Evolutionary conservation across 2,329 filamentous ascomycete genomes (phyloP).

Genomic region (Macrophomina pseudophaseolina): DNA sequence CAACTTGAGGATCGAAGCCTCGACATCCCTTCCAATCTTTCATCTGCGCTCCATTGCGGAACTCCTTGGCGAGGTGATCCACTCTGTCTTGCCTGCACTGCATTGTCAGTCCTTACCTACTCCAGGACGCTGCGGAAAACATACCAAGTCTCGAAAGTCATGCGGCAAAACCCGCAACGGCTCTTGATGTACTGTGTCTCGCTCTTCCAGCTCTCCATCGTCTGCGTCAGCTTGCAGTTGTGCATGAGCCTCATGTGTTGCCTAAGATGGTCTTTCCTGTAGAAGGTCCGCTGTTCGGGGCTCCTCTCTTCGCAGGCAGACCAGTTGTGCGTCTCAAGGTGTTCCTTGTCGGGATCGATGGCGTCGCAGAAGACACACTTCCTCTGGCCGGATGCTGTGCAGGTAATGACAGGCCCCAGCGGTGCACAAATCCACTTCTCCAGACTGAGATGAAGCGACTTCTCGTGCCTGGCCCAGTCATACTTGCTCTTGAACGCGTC

Average conservation of each 20-base stretch:
- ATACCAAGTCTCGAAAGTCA: constrained; percentile 16
- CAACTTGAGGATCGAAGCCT: constrained; percentile 55
- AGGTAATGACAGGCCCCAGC: constrained; percentile 60
- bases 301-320: constrained; percentile 70
- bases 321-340: constrained; percentile 66
- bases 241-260: constrained; percentile 67
- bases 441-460: constrained; percentile 44
- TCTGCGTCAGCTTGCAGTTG: constrained; percentile 63
- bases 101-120: constrained; percentile 38
- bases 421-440: constrained; percentile 62
- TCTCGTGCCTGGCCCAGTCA: constrained; percentile 49
- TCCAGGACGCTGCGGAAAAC: neutral
- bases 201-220: constrained; percentile 70
- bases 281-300: constrained; percentile 66
- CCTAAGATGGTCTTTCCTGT: constrained; percentile 66
- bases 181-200: constrained; percentile 55
- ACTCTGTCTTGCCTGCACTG: constrained; percentile 57
- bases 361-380: constrained; percentile 65
- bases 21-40: constrained; percentile 61
- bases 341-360: constrained; percentile 58
- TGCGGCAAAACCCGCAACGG: constrained; percentile 11
- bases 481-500: constrained; percentile 48
- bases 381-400: constrained; percentile 61
- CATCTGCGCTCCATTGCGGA: constrained; percentile 59
- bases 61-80: constrained; percentile 61